A percentile compares a stretch with the other conserved stretches of the same genome.
These are phyloP conservation scores for Arabis alpina DNA, from an alignment of 345 rosid genomes.

Conservation along the genomic window DNA sequence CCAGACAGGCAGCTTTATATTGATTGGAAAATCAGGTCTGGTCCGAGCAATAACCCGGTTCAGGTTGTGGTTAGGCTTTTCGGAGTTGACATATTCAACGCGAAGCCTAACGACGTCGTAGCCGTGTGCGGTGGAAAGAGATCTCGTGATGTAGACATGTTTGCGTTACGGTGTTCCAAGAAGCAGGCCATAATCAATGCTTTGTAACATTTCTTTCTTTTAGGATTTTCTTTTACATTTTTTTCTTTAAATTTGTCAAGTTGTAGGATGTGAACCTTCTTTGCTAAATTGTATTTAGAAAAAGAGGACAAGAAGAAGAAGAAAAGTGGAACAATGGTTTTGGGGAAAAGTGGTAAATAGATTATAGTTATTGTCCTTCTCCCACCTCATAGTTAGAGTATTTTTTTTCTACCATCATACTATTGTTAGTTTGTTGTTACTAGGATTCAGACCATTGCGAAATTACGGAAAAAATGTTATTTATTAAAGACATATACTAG, in stretches of 20 bases:
- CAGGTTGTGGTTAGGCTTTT: conserved; percentile 42
- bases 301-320: background rate
- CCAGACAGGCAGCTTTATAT: conserved; percentile 71
- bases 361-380: background rate
- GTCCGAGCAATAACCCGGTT: conserved; percentile 28
- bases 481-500: too few relatives aligned
- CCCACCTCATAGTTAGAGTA: background rate
- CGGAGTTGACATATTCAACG: conserved; percentile 73
- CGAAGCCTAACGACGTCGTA: conserved; percentile 52
- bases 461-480: too few relatives aligned
- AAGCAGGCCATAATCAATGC: conserved; percentile 69
- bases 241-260: conserved; percentile 7
- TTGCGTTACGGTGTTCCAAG: conserved; percentile 60
- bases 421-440: too few relatives aligned
- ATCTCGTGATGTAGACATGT: conserved; percentile 57
- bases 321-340: background rate
- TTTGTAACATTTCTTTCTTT: conserved; percentile 54
- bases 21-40: conserved; percentile 51
- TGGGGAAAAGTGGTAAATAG: background rate
- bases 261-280: conserved; percentile 18
- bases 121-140: conserved; percentile 59
- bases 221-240: background rate
- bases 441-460: too few relatives aligned
- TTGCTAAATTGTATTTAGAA: conserved; percentile 11
- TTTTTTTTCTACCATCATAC: too few relatives aligned